Percentiles rank a stretch among this genome's conserved stretches.
Conservation (phyloP, 2,329 filamentous ascomycete genomes). For the Phialophora chinensis region DNA sequence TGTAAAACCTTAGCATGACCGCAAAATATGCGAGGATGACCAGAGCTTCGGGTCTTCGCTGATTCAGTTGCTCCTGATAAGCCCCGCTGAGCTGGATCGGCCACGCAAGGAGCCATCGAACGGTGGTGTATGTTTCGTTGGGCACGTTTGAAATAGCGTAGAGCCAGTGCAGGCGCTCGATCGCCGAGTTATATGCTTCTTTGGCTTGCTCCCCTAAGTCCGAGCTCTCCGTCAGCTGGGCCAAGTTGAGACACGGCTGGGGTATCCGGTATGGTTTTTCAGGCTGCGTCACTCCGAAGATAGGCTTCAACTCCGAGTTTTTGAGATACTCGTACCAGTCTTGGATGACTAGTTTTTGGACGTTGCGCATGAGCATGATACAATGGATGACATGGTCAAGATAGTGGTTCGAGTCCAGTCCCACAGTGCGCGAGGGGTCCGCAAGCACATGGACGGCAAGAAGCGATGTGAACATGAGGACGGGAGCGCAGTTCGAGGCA, state of each 20-base stretch:
- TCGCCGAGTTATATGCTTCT: slow-evolving; percentile 25
- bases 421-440: slow-evolving; percentile 18
- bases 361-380: slow-evolving; percentile 27
- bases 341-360: slow-evolving; percentile 22
- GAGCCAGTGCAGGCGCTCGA: slow-evolving; percentile 29
- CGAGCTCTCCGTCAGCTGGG: slow-evolving; percentile 10
- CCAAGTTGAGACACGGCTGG: slow-evolving; percentile 20
- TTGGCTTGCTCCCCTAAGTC: slow-evolving; percentile 20
- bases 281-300: slow-evolving; percentile 17
- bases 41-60: slow-evolving; percentile 49
- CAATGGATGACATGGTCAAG: slow-evolving; percentile 28
- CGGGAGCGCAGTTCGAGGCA: slow-evolving; percentile 26
- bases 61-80: slow-evolving; percentile 44
- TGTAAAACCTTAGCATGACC: slow-evolving; percentile 46
- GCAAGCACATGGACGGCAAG: slow-evolving; percentile 27
- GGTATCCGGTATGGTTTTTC: slow-evolving; percentile 24
- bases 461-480: slow-evolving; percentile 28
- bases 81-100: slow-evolving; percentile 32
- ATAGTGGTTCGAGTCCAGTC: slow-evolving; percentile 21
- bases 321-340: slow-evolving; percentile 23
- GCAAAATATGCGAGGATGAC: slow-evolving; percentile 52
- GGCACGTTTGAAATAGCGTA: slow-evolving; percentile 21
- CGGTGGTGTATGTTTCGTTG: slow-evolving; percentile 15
- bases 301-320: slow-evolving; percentile 19
- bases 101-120: slow-evolving; percentile 25